Base-by-base conservation (phyloP, 2,329 filamentous ascomycete species). In the Penicillium corylophilum region DNA sequence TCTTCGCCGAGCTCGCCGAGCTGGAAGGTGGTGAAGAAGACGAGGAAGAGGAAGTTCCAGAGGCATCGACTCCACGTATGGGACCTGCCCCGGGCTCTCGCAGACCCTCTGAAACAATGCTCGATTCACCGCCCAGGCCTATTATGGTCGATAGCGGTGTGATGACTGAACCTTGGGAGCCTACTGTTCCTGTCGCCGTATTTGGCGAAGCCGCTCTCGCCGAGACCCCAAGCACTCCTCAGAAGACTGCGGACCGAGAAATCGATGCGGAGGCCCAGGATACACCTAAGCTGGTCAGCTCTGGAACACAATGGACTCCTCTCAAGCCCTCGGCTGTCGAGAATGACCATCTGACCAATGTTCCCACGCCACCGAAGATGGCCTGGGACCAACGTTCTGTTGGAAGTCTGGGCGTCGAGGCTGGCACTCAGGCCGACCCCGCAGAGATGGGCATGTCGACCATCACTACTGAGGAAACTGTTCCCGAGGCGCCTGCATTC, bases 1-100 rank as follows among this genome's bases (percentile, higher is more conserved):
- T 99, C 45, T 95, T 94, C 68, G 91, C 91, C 36, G 94, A 99
- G 71, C 81, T 99, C 38, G 90, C 88, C 47, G 89, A 90, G 59
- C 77, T 96, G 39, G 87, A 84, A 55, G 84, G 84, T 50, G 77
- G 66, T 57, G 87, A 88, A 60, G 89, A 90, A 56, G 88, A 90
- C 7, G 67, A 67, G 53, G 86, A 87, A 55, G 86, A 88, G 23
- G 77, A 74, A 50, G 72, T 68, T 18, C 57, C 66, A 18, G 55
- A 65, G 31, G 55, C 64, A 8, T 76, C 74, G 8, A 76, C 73
- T 8, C 74, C 74, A 7, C 69, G 70, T 16, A 68, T 71, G 56
- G 50, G 50, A 26, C 53, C 68, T 16, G 50, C 57, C 42, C 53
- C 55, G 2, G 64, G 64, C 50, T 68, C 68, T 44, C 64, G 71